These are phyloP conservation scores for Phaeosphaeria sp. DNA, from an alignment of 2,329 filamentous ascomycete genomes.

Conservation along the genomic window DNA sequence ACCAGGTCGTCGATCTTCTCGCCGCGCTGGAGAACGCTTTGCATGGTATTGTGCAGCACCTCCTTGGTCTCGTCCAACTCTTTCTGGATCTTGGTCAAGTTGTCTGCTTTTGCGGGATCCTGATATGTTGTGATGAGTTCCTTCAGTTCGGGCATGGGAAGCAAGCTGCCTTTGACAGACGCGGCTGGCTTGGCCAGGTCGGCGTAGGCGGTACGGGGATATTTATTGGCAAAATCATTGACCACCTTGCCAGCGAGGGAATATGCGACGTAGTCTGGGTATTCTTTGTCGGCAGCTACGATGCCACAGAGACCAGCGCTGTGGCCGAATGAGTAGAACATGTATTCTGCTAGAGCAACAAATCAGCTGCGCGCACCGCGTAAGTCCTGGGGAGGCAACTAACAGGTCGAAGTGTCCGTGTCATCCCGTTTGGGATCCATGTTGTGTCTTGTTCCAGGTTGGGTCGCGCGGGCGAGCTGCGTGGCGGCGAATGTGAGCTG, in stretches of 20 bases:
- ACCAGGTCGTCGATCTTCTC: slow-evolving; percentile 97
- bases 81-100: slow-evolving; percentile 93
- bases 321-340: slow-evolving; percentile 57
- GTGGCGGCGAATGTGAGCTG: background rate
- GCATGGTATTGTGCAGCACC: slow-evolving; percentile 94
- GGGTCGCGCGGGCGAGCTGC: background rate
- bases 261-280: slow-evolving; percentile 77
- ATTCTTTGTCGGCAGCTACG: slow-evolving; percentile 57
- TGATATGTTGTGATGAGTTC: slow-evolving; percentile 82
- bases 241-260: slow-evolving; percentile 84
- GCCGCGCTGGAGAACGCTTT: slow-evolving; percentile 84
- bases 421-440: too few relatives aligned
- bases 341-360: slow-evolving; percentile 64
- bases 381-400: too few relatives aligned
- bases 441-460: background rate
- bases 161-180: too few relatives aligned
- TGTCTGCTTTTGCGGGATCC: slow-evolving; percentile 87
- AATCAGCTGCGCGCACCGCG: slow-evolving; percentile 1
- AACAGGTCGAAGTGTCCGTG: too few relatives aligned
- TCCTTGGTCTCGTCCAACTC: slow-evolving; percentile 98
- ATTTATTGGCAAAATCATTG: slow-evolving; percentile 82
- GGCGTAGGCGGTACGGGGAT: slow-evolving; percentile 75
- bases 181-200: too few relatives aligned
- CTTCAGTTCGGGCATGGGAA: slow-evolving; percentile 79
- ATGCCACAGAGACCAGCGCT: slow-evolving; percentile 56